Base-by-base conservation (phyloP, 371 early-diverging fungal species). In the Encephalitozoon romaleae region DNA sequence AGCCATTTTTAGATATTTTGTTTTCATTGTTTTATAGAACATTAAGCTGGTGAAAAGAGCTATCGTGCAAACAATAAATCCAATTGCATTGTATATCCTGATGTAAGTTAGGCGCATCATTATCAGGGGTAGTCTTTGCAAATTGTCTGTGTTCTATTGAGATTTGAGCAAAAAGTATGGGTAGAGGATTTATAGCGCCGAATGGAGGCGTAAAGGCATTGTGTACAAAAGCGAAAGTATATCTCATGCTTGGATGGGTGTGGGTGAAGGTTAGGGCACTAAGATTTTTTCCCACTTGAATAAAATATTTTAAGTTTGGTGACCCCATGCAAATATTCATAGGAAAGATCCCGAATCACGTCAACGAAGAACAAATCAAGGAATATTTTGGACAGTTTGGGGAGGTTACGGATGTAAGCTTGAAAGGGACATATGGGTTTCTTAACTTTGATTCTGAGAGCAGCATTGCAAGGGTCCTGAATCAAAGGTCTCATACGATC, bases 351-450 rank as follows among this genome's bases (percentile, higher is more conserved):
- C 69, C 78, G 26, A 21, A 38, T 25, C 41, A 64, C 1, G 30
- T 78, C 4, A 54, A n/a, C 41, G 38, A 76, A 18, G 74, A 78
- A 4, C 65, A 41, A 26, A 52, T 78, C 43, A 45, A 55, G 26
- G 72, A 67, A 2, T 55, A 78, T 28, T 78, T 78, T 64, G 55
- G 42, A 30, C 45, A 77, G 41, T 78, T 69, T 51, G 78, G 78
- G 15, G 59, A 67, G 42, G 39, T 78, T 52, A 25, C 34, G 30
- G 66, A 73, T 34, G 18, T 73, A 2, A 72, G 49, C 34, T 26
- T 78, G 43, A 78, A 78, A 34, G 65, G 55, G 15, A 42, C 47
- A 53, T 73, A 45, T 42, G 78, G 74, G 2, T 78, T 73, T 70
- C 41, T 78, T 38, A 53, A 54, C 5, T 78, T 54, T 41, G 39